Base-by-base conservation (phyloP, 768 basidiomycete species). In the Pulveroboletus frians region DNA sequence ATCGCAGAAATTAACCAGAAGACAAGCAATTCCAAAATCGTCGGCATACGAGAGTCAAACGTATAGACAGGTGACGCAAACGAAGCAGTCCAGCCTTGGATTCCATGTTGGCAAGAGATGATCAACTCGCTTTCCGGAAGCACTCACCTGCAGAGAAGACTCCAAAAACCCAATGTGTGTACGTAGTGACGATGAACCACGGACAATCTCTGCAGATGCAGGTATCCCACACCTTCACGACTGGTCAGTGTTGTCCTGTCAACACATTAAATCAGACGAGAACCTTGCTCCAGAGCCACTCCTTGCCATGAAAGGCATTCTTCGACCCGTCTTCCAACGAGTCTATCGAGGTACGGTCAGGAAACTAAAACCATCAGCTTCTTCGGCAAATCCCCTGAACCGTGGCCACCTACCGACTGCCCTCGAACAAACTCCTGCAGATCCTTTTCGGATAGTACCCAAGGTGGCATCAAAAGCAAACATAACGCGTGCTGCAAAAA, bases 1-100 rank as follows among this genome's bases (percentile, higher is more conserved):
- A 78, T 75, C 9, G 79, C 75, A 43, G 80, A 80, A 32, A 71
- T 70, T 42, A 79, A 60, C 81, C 82, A 84, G 61, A 73, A 83
- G 8, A 71, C 62, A 20, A 84, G 61, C 50, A 70, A 65, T 62
- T 81, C 77, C 46, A 77, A 55, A 40, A 83, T 68, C 11, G 77
- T 74, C n/a, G 79, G 81, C 13, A 60, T 62, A 39, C 56, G 51
- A 20, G 67, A 56, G 55, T 77, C 65, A 52, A 66, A 72, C 13
- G 62, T 50, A 56, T 74, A 77, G 21, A 78, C 67, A 29, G 69
- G 64, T 3, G 78, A 74, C 15, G 80, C 74, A 46, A 76, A 81
- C 4, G 74, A 79, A 27, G 72, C 63, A 2, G 73, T 77, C 74
- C 79, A 76, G 18, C 77, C 82, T 84, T 46, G 53, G 17, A 31